Evolutionary conservation across 2,329 filamentous ascomycete species (phyloP).

Genomic region (Pezicula rhizophila): DNA sequence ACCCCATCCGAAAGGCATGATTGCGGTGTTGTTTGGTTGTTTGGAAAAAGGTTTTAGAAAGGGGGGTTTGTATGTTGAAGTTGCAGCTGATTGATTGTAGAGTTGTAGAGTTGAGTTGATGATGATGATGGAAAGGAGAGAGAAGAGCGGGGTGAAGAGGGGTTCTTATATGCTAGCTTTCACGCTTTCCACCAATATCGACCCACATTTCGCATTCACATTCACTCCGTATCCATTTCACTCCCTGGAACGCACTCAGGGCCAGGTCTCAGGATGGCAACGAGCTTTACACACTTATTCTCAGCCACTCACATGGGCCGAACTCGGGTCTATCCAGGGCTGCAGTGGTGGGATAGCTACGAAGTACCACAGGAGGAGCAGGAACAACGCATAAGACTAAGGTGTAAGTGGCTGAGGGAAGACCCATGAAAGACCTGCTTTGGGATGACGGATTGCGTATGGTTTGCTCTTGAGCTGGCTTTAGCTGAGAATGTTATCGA

Average conservation of each 20-base stretch:
- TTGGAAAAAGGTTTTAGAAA: neutral
- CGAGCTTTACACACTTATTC: too few relatives aligned
- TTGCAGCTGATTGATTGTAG: neutral
- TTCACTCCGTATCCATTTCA: neutral
- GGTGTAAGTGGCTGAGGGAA: too few relatives aligned
- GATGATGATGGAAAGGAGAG: neutral
- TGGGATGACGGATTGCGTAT: too few relatives aligned
- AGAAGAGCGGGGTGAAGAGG: slow-evolving; percentile 8
- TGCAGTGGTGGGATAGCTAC: too few relatives aligned
- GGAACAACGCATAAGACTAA: too few relatives aligned
- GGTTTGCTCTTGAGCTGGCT: too few relatives aligned
- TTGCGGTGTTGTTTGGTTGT: slow-evolving; percentile 12
- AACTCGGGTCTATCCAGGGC: too few relatives aligned
- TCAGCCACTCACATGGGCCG: too few relatives aligned
- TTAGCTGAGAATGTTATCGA: too few relatives aligned
- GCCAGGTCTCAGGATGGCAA: neutral
- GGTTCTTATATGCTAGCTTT: slow-evolving; percentile 4
- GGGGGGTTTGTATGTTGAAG: neutral
- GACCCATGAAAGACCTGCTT: too few relatives aligned
- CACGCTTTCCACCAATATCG: neutral
- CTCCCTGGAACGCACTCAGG: neutral
- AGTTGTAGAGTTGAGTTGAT: neutral
- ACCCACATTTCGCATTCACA: slow-evolving; percentile 2
- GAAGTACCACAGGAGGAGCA: too few relatives aligned
- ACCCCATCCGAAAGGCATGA: slow-evolving; percentile 25